Conservation (phyloP, 2,329 filamentous ascomycete species). For the Colletotrichum tanaceti region DNA sequence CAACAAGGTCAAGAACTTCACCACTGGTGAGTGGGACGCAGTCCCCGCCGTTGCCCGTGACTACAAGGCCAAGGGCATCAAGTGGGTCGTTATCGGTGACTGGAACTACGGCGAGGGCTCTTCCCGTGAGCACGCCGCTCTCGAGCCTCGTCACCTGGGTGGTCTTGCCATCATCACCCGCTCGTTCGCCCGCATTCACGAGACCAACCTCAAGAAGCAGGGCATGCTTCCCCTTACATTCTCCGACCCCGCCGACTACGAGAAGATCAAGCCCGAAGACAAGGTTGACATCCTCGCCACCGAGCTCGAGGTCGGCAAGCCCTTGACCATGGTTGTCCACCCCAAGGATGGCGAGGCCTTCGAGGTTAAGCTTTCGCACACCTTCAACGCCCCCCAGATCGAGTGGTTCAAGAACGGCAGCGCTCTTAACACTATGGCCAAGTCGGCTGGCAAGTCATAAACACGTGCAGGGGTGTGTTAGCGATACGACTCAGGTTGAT, state of each 20-base stretch:
- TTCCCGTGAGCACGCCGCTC: conserved; percentile 97
- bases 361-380: conserved; percentile 88
- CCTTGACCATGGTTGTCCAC: conserved; percentile 91
- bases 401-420: conserved; percentile 99
- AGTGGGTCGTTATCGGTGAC: conserved; percentile 98
- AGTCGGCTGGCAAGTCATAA: conserved; percentile 59
- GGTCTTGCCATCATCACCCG: conserved; percentile 96
- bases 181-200: conserved; percentile 98
- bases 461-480: conserved; percentile 34
- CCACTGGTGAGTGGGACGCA: conserved; percentile 84
- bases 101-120: conserved; percentile 99
- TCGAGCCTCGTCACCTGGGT: conserved; percentile 96
- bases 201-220: conserved; percentile 99
- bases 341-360: conserved; percentile 83
- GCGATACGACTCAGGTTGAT: conserved; percentile 26
- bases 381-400: conserved; percentile 97
- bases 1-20: conserved; percentile 96
- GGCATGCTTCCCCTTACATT: conserved; percentile 99
- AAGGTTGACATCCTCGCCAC: conserved; percentile 90
- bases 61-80: conserved; percentile 97
- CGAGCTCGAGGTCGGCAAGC: conserved; percentile 90
- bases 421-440: conserved; percentile 98
- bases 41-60: conserved; percentile 95
- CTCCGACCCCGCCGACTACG: conserved; percentile 93
- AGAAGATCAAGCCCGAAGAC: conserved; percentile 94